A percentile compares a stretch with the other conserved stretches of the same genome.
Evolutionary conservation across 2,329 filamentous ascomycete species (phyloP).

Genomic region (Fusarium scirpi): DNA sequence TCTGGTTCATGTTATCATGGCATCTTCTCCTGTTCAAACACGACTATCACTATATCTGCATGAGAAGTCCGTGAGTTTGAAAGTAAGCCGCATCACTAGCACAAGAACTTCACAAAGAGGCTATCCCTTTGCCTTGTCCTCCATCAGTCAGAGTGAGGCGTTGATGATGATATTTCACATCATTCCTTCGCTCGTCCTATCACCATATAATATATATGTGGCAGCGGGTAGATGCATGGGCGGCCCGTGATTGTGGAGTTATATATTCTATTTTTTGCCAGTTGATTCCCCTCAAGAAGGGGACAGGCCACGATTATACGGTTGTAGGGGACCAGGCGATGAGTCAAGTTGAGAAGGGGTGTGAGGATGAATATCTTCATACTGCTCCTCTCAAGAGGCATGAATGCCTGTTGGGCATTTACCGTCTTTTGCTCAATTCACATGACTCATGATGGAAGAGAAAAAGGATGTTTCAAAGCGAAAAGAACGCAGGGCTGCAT

Average conservation of each 20-base stretch:
- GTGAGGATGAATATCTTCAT: neutral
- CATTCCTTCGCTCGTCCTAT: neutral
- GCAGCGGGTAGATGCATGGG: constrained; percentile 16
- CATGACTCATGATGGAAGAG: neutral
- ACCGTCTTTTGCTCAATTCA: constrained; percentile 12
- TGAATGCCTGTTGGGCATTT: constrained; percentile 3
- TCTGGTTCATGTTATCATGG: neutral
- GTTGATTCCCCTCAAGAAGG: neutral
- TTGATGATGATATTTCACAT: neutral
- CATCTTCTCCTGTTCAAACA: neutral
- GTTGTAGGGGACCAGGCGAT: neutral
- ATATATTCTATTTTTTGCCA: neutral
- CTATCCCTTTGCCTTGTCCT: neutral
- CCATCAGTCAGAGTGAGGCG: neutral
- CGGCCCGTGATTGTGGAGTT: neutral
- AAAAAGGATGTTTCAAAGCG: constrained; percentile 3
- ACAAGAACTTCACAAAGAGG: neutral
- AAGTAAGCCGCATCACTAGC: neutral
- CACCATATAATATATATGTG: neutral
- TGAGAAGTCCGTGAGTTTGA: neutral
- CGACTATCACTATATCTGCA: neutral
- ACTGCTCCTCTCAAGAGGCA: neutral
- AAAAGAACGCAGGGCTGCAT: constrained; percentile 10
- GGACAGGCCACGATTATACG: neutral
- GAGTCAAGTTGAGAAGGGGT: neutral